phyloP scores from a whole-genome alignment of 1,284 basidiomycete species.

The Pseudozyma sp. region DNA sequence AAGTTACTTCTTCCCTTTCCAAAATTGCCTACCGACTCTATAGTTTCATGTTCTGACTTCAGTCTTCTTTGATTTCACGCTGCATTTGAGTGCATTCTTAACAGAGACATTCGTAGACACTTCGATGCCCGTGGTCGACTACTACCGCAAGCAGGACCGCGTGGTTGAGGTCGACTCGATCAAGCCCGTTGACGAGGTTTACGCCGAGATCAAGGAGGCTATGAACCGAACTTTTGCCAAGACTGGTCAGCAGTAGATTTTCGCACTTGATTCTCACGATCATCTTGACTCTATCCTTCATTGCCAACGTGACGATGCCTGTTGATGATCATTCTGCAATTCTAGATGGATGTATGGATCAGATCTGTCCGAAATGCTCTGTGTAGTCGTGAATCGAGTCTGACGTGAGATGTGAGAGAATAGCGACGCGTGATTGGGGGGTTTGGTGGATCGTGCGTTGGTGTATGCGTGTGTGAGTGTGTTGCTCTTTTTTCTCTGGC shows the following conservation, averaged over 20 bases:
- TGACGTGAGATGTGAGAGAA: background rate
- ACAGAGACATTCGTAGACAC: slow-evolving; percentile 88
- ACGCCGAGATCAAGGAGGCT: slow-evolving; percentile 59
- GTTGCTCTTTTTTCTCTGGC: slow-evolving; percentile 1
- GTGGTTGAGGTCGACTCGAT: slow-evolving; percentile 79
- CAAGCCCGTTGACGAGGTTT: slow-evolving; percentile 61
- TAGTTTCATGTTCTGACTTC: too few species aligned
- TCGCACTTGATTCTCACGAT: background rate
- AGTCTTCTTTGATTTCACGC: too few species aligned
- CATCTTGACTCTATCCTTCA: too few species aligned
- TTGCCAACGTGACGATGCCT: too few species aligned
- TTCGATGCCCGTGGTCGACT: slow-evolving; percentile 94
- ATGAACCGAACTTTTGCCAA: slow-evolving; percentile 60
- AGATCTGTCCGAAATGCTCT: too few species aligned
- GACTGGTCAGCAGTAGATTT: slow-evolving; percentile 14
- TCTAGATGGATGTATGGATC: too few species aligned
- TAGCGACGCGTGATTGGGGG: background rate
- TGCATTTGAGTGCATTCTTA: background rate
- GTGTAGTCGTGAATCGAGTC: too few species aligned
- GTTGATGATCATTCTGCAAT: too few species aligned
- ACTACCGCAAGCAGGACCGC: slow-evolving; percentile 80
- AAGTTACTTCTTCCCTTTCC: slow-evolving; percentile 58
- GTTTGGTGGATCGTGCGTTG: background rate
- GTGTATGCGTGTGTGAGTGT: slow-evolving; percentile 10
- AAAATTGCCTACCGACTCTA: background rate